phyloP scores from a whole-genome alignment of 2,329 filamentous ascomycete genomes.

The Diplodia mutila region DNA sequence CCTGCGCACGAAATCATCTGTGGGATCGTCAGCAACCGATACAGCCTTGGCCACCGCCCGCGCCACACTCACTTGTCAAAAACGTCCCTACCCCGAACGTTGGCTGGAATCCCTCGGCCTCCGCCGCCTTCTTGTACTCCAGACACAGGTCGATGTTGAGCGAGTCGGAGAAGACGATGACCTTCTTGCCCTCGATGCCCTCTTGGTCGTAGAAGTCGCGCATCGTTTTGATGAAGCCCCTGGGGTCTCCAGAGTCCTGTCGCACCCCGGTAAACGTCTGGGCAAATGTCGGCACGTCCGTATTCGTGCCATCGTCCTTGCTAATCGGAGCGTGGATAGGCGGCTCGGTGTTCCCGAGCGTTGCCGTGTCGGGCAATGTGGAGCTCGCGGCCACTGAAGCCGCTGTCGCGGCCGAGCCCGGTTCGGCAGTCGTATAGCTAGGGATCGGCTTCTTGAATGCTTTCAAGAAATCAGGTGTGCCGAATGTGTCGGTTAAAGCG shows the following conservation, averaged over 20 bases:
- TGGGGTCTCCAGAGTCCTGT: conserved; percentile 88
- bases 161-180: conserved; percentile 93
- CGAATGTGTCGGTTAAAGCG: conserved; percentile 94
- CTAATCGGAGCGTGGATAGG: conserved; percentile 50
- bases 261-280: conserved; percentile 81
- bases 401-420: conserved; percentile 44
- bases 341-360: conserved; percentile 45
- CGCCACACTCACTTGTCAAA: conserved; percentile 68
- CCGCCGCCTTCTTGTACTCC: conserved; percentile 83
- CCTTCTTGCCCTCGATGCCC: conserved; percentile 79
- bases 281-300: conserved; percentile 65
- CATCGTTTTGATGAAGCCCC: conserved; percentile 77
- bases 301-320: conserved; percentile 32
- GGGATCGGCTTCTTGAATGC: conserved; percentile 75
- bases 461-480: conserved; percentile 83
- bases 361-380: conserved; percentile 45
- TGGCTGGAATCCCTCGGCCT: conserved; percentile 78
- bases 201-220: conserved; percentile 77
- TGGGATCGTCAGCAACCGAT: conserved; percentile 22
- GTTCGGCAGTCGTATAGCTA: conserved; percentile 45
- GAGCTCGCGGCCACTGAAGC: conserved; percentile 49
- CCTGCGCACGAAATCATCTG: conserved; percentile 79
- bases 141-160: conserved; percentile 89
- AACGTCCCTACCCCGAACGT: conserved; percentile 95
- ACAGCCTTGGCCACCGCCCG: conserved; percentile 2